Conservation (phyloP, 768 basidiomycete species). For the Mycena metata region DNA sequence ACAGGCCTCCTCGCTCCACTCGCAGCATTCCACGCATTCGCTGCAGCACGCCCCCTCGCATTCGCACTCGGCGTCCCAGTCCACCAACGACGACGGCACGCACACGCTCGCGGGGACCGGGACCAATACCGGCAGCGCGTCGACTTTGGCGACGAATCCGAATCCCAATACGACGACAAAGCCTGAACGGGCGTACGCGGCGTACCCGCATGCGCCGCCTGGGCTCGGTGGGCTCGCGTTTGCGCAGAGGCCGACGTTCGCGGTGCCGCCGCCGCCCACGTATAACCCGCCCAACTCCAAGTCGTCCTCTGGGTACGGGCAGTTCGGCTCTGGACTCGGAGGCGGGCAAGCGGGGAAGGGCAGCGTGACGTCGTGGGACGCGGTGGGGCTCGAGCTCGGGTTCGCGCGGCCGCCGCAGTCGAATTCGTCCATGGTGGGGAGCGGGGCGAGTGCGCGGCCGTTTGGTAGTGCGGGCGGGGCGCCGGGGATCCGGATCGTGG, state of each 20-base stretch:
- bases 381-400: constrained; percentile 34
- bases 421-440: constrained; percentile 22
- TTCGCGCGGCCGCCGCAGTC: constrained; percentile 32
- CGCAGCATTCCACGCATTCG: background rate
- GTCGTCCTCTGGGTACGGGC: too few relatives aligned
- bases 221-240: constrained; percentile 14
- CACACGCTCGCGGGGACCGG: constrained; percentile 18
- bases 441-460: constrained; percentile 11
- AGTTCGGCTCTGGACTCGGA: too few relatives aligned
- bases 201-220: constrained; percentile 32
- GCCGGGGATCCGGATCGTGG: constrained; percentile 33
- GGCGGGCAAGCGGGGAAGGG: background rate
- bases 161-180: constrained; percentile 22
- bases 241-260: too few relatives aligned
- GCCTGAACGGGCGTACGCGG: constrained; percentile 28
- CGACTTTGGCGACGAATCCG: constrained; percentile 24
- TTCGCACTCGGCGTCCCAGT: background rate
- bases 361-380: constrained; percentile 20
- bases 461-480: background rate
- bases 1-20: background rate
- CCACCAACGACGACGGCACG: background rate
- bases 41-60: background rate
- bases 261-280: too few relatives aligned
- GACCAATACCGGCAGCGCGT: constrained; percentile 23
- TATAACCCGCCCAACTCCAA: too few relatives aligned